phyloP scores from a whole-genome alignment of 2,329 filamentous ascomycete genomes.

The Cytospora chrysosperma region DNA sequence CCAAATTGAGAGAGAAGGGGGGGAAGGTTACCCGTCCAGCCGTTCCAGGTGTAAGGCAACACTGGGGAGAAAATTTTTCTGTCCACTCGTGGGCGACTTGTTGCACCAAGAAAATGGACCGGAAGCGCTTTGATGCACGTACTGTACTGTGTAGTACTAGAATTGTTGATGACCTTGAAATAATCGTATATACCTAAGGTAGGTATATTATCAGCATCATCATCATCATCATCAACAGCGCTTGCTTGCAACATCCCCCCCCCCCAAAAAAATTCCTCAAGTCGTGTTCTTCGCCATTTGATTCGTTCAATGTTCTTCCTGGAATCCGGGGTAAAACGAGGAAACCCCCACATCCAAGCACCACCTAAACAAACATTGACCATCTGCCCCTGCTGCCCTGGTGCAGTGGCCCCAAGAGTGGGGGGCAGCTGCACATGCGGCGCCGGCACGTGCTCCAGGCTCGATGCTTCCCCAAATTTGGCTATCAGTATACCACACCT shows the following conservation, averaged over 20 bases:
- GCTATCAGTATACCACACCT: neutral
- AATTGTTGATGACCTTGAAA: neutral
- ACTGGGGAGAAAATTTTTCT: neutral
- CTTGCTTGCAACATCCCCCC: neutral
- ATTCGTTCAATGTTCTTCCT: neutral
- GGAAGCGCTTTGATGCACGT: neutral
- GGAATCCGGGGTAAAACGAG: constrained; percentile 13
- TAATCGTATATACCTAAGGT: no score
- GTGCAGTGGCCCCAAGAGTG: no score
- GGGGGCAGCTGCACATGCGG: neutral
- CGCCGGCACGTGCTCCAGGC: neutral
- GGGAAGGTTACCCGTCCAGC: no score
- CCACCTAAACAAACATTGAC: neutral
- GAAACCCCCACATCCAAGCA: constrained; percentile 17
- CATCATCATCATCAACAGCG: neutral
- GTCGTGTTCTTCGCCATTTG: neutral
- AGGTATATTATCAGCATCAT: no score
- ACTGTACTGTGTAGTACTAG: neutral
- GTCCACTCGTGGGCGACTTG: neutral
- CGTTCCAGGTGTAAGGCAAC: neutral
- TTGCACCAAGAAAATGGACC: neutral
- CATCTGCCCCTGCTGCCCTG: neutral
- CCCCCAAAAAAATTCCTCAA: no score
- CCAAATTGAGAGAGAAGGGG: no score
- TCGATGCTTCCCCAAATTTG: neutral